phyloP scores from a whole-genome alignment of 1,284 basidiomycete genomes.

The Grifola frondosa region DNA sequence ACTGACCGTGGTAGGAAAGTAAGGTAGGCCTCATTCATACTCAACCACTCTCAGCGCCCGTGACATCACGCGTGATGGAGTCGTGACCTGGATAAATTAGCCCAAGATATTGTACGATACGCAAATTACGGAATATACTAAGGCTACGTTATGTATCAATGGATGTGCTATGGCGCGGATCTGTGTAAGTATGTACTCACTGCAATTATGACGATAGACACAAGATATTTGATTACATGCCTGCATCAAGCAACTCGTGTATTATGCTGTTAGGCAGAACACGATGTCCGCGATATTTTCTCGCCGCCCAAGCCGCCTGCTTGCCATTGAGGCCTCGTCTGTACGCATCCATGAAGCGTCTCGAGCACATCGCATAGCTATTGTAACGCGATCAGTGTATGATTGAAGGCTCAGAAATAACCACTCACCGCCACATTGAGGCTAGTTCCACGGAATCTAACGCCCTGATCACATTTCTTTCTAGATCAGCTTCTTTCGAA shows the following conservation, averaged over 20 bases:
- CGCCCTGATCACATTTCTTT: slow-evolving; percentile 8
- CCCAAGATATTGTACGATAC: too few species aligned
- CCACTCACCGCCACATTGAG: slow-evolving; percentile 5
- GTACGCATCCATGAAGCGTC: slow-evolving; percentile 14
- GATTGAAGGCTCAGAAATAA: too few species aligned
- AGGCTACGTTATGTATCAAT: too few species aligned
- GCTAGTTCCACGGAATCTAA: slow-evolving; percentile 8
- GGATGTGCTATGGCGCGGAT: too few species aligned
- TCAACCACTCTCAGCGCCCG: too few species aligned
- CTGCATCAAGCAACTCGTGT: not conserved
- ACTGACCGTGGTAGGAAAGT: slow-evolving; percentile 13
- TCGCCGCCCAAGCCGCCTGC: slow-evolving; percentile 15
- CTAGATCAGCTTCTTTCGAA: slow-evolving; percentile 7
- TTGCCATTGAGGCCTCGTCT: slow-evolving; percentile 7
- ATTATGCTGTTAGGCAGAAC: slow-evolving; percentile 8
- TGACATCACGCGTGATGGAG: too few species aligned
- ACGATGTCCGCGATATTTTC: slow-evolving; percentile 16
- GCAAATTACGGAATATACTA: too few species aligned
- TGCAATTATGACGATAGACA: too few species aligned
- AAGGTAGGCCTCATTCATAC: not conserved
- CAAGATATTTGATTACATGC: too few species aligned
- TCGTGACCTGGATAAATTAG: too few species aligned
- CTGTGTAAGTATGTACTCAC: too few species aligned
- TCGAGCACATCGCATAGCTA: not conserved
- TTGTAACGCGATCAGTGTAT: too few species aligned